Base-by-base conservation (phyloP, 352 stramenopile genomes). In the Globisporangium nunn region DNA sequence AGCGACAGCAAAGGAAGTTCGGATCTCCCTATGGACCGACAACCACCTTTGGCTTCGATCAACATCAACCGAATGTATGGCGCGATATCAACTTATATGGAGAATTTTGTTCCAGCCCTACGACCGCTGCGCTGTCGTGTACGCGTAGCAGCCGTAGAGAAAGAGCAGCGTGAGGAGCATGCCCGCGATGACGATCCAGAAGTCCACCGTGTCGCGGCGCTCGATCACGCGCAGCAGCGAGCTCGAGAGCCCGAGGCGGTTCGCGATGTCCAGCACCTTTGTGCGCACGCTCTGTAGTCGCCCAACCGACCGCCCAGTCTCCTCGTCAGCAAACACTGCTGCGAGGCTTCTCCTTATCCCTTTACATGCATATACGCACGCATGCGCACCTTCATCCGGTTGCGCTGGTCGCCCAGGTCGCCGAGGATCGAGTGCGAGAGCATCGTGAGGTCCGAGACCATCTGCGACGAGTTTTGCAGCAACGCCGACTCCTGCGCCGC, bases 101-200 rank as follows among this genome's bases (percentile, higher is more conserved):
- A 11, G 33, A 37, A 12, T 23, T 46, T 17, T 18, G 41, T 23
- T 23, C 23, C 5, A 30, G 8, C 6, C 8, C 8, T 49, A 49
- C 2, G 44, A 29, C n/a, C 44, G 44, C 44, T 29, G 23, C n/a
- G 44, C 18, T 10, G 57, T 63, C 11, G 74, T 51, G 59, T 88
- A 92, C 41, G 67, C 67, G 30, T 88, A 80, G 63, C 84, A 93
- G 12, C 71, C 64, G 45, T 90, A 93, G 48, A 93, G 65, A 54
- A 92, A 92, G 4, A 85, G 46, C n/a, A 93, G 66, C 33, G 85
- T 91, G 59, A 93, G 65, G 48, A 90, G 29, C 80, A 95, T 95
- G 12, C 85, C 85, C 10, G 63, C 80, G 33, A 89, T 67, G 2
- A 94, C 85, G 54, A 94, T 91, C 85, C 81, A 93, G 44, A 87